phyloP scores from a whole-genome alignment of 129 eudicot genomes.

The Solidago caesia region DNA sequence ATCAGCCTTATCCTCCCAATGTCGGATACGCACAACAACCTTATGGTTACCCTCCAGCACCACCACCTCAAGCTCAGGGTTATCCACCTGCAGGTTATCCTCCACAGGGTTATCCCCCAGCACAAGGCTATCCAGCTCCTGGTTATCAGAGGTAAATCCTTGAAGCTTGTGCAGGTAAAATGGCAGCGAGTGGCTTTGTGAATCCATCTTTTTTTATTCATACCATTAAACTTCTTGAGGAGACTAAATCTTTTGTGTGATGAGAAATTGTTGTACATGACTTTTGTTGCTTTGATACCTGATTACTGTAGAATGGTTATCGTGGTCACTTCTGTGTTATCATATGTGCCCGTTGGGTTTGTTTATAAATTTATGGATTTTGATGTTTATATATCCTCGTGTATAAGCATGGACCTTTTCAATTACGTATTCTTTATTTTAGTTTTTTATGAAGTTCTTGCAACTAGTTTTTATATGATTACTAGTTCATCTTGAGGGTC shows the following conservation, averaged over 20 bases:
- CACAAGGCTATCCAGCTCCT: constrained; percentile 51
- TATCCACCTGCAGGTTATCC: constrained; percentile 62
- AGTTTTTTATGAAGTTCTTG: background rate
- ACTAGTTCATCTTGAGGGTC: too few relatives aligned
- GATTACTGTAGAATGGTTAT: background rate
- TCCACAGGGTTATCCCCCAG: constrained; percentile 47
- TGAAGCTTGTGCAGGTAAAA: constrained; percentile 21
- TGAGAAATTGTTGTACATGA: constrained; percentile 27
- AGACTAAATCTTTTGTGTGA: constrained; percentile 2
- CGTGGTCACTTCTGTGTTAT: background rate
- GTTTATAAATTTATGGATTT: background rate
- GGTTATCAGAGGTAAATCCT: constrained; percentile 54
- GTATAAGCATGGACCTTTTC: background rate
- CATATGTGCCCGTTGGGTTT: constrained; percentile 14
- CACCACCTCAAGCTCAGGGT: constrained; percentile 48
- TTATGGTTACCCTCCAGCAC: constrained; percentile 54
- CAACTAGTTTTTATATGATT: background rate
- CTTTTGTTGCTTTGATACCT: constrained; percentile 25
- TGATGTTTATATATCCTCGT: background rate
- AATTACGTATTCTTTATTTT: background rate
- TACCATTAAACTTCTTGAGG: constrained; percentile 8
- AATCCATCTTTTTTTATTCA: constrained; percentile 11
- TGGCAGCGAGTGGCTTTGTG: constrained; percentile 18
- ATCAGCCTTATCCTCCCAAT: constrained; percentile 81
- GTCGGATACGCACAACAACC: constrained; percentile 80